phyloP scores from a whole-genome alignment of 202 grass and related monocot genomes.

The Setaria italica region DNA sequence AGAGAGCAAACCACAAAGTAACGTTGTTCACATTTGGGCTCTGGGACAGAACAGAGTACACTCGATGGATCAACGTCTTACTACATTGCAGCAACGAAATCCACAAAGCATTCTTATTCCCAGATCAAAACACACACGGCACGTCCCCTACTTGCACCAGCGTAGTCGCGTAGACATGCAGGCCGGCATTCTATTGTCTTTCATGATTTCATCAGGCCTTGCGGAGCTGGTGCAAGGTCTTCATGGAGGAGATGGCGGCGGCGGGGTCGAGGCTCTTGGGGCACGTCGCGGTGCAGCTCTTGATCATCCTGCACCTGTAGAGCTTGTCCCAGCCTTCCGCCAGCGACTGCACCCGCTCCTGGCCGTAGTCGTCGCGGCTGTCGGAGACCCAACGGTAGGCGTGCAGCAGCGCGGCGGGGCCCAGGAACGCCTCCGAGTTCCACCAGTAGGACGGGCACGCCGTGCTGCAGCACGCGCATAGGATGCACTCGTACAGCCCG shows the following conservation, averaged over 20 bases:
- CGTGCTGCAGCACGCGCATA: constrained; percentile 77
- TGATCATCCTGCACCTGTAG: constrained; percentile 75
- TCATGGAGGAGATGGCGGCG: constrained; percentile 60
- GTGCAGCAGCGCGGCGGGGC: constrained; percentile 65
- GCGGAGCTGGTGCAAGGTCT: constrained; percentile 60
- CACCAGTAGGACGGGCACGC: constrained; percentile 86
- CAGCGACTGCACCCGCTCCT: constrained; percentile 65
- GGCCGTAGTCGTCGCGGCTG: constrained; percentile 62
- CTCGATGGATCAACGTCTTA: no score
- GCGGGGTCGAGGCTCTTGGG: constrained; percentile 79
- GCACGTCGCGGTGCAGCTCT: constrained; percentile 75
- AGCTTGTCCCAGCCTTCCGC: constrained; percentile 66
- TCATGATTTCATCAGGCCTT: not conserved
- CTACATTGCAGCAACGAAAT: not conserved
- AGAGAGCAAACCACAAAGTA: not conserved
- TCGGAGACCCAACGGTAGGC: constrained; percentile 72
- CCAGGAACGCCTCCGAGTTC: constrained; percentile 77
- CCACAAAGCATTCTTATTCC: not conserved
- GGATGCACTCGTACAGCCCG: constrained; percentile 84
- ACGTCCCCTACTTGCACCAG: not conserved
- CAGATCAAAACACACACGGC: not conserved
- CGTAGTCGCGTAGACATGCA: not conserved
- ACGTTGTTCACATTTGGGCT: no score
- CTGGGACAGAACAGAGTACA: no score
- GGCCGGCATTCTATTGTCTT: not conserved